A percentile compares a stretch with the other conserved stretches of the same genome.
These are phyloP conservation scores for Zoysia japonica DNA, from an alignment of 176 grass and related monocot species.

Conservation along the genomic window DNA sequence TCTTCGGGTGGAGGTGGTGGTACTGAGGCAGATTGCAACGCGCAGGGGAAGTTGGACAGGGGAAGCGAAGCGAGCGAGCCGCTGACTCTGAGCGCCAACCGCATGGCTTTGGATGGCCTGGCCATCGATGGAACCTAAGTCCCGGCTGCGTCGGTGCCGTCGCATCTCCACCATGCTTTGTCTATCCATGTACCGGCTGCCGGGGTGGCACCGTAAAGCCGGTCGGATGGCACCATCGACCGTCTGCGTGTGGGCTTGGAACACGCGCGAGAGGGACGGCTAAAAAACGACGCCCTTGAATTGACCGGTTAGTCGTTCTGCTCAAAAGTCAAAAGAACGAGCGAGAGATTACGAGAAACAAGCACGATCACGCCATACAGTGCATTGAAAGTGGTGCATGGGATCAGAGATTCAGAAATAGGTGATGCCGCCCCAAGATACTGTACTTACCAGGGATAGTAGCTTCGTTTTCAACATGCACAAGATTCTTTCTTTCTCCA, in stretches of 20 bases:
- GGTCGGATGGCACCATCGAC: not conserved
- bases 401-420: too few relatives aligned
- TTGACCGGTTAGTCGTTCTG: too few relatives aligned
- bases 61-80: not conserved
- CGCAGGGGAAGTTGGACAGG: too few relatives aligned
- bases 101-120: conserved; percentile 4
- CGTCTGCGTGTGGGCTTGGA: not conserved
- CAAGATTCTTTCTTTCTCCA: too few relatives aligned
- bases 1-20: too few relatives aligned
- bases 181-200: conserved; percentile 13
- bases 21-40: not conserved
- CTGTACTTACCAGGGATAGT: too few relatives aligned
- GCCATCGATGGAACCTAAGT: not conserved
- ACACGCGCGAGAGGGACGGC: not conserved
- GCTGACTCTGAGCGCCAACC: not conserved
- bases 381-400: too few relatives aligned
- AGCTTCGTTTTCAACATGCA: too few relatives aligned
- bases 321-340: too few relatives aligned
- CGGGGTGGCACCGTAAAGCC: conserved; percentile 11
- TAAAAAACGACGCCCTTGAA: not conserved
- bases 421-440: too few relatives aligned
- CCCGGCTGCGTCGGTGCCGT: not conserved
- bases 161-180: not conserved
- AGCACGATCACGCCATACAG: too few relatives aligned
- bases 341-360: too few relatives aligned